These are phyloP conservation scores for Barnettozyma californica DNA, from an alignment of 805 yeast species.

Conservation along the genomic window DNA sequence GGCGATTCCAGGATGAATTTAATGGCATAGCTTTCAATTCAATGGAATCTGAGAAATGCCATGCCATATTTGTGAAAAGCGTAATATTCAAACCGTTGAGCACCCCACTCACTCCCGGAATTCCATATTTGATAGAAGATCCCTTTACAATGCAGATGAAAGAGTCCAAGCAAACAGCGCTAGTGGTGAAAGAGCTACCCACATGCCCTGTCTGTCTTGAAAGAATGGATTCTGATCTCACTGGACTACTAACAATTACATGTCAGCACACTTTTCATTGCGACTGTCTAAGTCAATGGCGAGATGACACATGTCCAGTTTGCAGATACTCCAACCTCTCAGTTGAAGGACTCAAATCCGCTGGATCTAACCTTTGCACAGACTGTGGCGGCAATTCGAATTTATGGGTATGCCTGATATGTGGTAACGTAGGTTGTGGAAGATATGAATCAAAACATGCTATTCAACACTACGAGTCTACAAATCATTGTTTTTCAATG, in stretches of 20 bases:
- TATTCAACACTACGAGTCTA: constrained; percentile 66
- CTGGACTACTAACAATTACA: constrained; percentile 82
- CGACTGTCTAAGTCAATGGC: constrained; percentile 82
- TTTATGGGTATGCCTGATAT: constrained; percentile 83
- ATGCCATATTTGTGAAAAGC: constrained; percentile 59
- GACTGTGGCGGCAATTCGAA: constrained; percentile 56
- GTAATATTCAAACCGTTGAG: constrained; percentile 24
- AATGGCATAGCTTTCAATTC: constrained; percentile 77
- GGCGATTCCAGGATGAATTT: constrained; percentile 56
- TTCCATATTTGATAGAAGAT: constrained; percentile 68
- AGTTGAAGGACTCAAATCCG: constrained; percentile 22
- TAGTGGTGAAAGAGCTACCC: constrained; percentile 58
- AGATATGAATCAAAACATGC: constrained; percentile 85
- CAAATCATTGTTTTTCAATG: constrained; percentile 90
- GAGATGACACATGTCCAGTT: constrained; percentile 85
- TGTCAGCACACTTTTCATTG: constrained; percentile 95
- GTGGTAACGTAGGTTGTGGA: constrained; percentile 93
- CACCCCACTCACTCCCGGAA: constrained; percentile 26
- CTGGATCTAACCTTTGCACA: constrained; percentile 33
- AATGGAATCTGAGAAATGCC: constrained; percentile 86
- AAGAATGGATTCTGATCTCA: constrained; percentile 71
- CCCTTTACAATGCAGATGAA: constrained; percentile 51
- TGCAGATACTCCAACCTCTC: constrained; percentile 66
- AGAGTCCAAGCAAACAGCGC: constrained; percentile 18
- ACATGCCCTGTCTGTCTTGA: constrained; percentile 93